Base-by-base conservation (phyloP, 495 filamentous ascomycete genomes). In the Schizothecium vesticola region DNA sequence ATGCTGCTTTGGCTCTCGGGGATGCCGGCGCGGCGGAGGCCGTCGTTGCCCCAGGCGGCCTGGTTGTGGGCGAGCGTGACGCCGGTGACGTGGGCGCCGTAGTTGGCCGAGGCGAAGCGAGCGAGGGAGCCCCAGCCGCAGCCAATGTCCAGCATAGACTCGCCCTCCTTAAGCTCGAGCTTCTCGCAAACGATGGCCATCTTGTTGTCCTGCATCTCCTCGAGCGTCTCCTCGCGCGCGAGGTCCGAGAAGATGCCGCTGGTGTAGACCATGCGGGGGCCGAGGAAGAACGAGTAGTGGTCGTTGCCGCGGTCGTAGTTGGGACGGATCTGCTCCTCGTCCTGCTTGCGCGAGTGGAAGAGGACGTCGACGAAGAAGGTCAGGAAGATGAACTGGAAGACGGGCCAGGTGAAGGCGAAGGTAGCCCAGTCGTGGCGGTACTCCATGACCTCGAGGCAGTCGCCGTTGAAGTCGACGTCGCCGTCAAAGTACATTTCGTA, bases 121-220 rank as follows among this genome's bases (percentile, higher is more conserved):
- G 90, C 87, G 51, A 95, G 88, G 26, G 92, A 94, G 72, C 92
- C 92, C 92, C 92, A 95, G 67, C 92, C 92, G 74, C 92, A 94
- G 63, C 92, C 92, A 69, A 94, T 92, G 73, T 95, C 92, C 43
- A 95, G 86, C 79, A 95, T 76, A 2, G 76, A 79, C 72, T 95
- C 91, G 66, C 88, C 90, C 64, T 85, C 72, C 80, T 92, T 80
- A 28, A 94, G 84, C 33, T 81, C 85, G 68, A 93, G 89, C 84
- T 95, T 95, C 80, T 93, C 90, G 80, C 92, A 95, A 31, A 95
- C 92, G 67, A 92, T 82, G 69, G 86, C 88, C 70, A 94, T 80
- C 82, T 95, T 95, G 85, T 95, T 94, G 80, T 94, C 92, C 80
- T 95, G 92, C 61, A 95, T 84, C 78, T 94, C 82, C 80, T 95